Conservation (phyloP, 2,329 filamentous ascomycete species). For the Harringtonia lauricola region DNA sequence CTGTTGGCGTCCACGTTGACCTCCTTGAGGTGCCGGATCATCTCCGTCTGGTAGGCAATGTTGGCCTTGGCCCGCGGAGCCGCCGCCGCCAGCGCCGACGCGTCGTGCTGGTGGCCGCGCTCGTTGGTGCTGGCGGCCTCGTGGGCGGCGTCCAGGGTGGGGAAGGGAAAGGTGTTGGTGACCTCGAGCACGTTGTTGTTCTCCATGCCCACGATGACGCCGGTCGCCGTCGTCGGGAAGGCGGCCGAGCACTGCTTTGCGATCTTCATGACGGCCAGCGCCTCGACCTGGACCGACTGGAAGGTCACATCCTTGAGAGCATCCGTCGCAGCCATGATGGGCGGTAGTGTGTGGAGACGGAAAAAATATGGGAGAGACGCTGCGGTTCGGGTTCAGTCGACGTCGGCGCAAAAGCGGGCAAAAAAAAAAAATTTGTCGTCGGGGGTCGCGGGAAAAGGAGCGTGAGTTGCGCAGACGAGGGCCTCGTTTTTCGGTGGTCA, state of each 20-base stretch:
- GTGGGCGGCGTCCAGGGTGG: constrained; percentile 57
- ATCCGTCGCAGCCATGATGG: constrained; percentile 27
- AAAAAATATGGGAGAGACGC: too few relatives aligned
- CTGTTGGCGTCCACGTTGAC: constrained; percentile 98
- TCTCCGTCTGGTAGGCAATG: constrained; percentile 80
- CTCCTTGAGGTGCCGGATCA: constrained; percentile 93
- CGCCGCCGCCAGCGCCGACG: constrained; percentile 67
- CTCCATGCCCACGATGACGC: constrained; percentile 90
- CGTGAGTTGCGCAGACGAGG: too few relatives aligned
- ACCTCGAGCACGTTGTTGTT: constrained; percentile 69
- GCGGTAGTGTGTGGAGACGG: not conserved
- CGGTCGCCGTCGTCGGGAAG: constrained; percentile 83
- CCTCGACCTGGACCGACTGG: constrained; percentile 86
- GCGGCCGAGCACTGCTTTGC: constrained; percentile 85
- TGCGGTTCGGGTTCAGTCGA: too few relatives aligned
- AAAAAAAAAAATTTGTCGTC: too few relatives aligned
- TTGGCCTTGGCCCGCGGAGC: constrained; percentile 91
- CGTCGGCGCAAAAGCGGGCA: too few relatives aligned
- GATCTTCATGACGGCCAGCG: constrained; percentile 95
- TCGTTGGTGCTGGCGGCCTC: constrained; percentile 6
- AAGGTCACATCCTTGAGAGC: constrained; percentile 57
- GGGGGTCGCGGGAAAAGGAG: too few relatives aligned
- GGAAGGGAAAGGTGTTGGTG: constrained; percentile 93
- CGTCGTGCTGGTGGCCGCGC: constrained; percentile 54
- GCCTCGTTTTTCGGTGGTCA: too few relatives aligned